Base-by-base conservation (phyloP, 2,329 filamentous ascomycete species). In the Alternaria arbusti region DNA sequence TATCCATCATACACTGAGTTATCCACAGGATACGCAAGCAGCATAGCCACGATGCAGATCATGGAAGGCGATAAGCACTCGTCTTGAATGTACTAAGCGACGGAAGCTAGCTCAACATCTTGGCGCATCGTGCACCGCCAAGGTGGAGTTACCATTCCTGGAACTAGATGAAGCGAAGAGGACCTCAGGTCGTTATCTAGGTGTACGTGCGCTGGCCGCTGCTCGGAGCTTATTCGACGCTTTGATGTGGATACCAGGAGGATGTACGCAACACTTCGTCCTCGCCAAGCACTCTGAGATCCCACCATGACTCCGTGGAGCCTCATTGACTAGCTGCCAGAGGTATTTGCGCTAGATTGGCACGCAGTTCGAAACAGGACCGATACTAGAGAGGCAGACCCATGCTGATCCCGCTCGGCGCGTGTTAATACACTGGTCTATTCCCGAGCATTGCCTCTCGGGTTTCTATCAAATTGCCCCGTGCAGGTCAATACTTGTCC, bases 161-260 rank as follows among this genome's bases (percentile, higher is more conserved):
- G 63, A 61, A 49, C 63, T 61, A 66, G 55, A 66, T 68, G 65
- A 69, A 60, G 67, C 71, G 62, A 70, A 64, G 57, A 65, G 64
- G 50, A 71, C 66, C 50, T 66, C 65, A 67, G 62, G 54, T 63
- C 65, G 62, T 60, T 64, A 66, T 67, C 60, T 65, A 65, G 51
- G 50, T 63, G 74, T 62, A 70, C 65, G 64, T 71, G 69, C 70
- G 65, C 59, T 61, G 63, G 55, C 57, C 49, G 61, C 66, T 63
- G 67, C 56, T 61, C 65, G 70, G 64, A 69, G 63, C 72, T 74
- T 70, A 71, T 76, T 71, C 69, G 71, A 71, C 67, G 66, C 70
- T 72, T 57, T 58, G 61, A 64, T 63, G 75, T 77, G 76, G 74
- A 63, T 74, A 72, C 71, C 51, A 71, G 70, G 73, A 69, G 69